phyloP scores from a whole-genome alignment of 306 rosid species.

The Biancaea sappan region DNA sequence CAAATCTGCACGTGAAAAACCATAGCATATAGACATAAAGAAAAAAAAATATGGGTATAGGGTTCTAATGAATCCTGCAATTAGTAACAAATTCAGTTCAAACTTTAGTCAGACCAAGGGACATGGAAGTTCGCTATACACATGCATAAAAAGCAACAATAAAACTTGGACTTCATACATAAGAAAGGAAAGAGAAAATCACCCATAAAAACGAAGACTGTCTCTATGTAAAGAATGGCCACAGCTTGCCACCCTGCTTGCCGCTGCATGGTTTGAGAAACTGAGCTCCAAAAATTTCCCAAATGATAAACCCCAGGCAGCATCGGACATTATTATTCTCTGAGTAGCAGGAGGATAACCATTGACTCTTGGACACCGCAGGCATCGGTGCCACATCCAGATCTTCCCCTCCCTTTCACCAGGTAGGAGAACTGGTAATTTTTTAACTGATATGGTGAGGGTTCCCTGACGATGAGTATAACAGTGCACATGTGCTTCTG shows the following conservation, averaged over 20 bases:
- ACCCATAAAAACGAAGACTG: constrained; percentile 99
- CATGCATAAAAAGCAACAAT: neutral
- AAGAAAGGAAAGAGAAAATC: constrained; percentile 25
- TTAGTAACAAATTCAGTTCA: neutral
- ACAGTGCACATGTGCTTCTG: constrained; percentile 96
- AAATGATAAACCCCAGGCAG: constrained; percentile 99
- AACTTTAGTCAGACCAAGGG: constrained; percentile 16
- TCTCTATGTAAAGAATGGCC: constrained; percentile 99
- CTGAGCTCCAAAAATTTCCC: constrained; percentile 99
- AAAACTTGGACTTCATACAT: neutral
- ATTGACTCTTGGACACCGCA: constrained; percentile 81
- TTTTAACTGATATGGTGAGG: constrained; percentile 93
- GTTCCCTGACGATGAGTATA: constrained; percentile 98
- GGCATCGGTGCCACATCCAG: constrained; percentile 99
- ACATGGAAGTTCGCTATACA: neutral
- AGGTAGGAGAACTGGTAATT: constrained; percentile 66
- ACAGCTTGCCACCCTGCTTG: constrained; percentile 98
- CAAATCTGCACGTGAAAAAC: constrained; percentile 62
- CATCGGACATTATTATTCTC: constrained; percentile 96
- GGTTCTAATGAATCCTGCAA: constrained; percentile 33
- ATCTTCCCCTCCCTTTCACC: constrained; percentile 97
- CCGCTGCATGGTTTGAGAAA: constrained; percentile 98
- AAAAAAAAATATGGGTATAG: constrained; percentile 21
- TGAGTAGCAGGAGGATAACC: constrained; percentile 98
- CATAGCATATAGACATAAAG: neutral